Base-by-base conservation (phyloP, 129 eudicot genomes). In the Erigeron canadensis region DNA sequence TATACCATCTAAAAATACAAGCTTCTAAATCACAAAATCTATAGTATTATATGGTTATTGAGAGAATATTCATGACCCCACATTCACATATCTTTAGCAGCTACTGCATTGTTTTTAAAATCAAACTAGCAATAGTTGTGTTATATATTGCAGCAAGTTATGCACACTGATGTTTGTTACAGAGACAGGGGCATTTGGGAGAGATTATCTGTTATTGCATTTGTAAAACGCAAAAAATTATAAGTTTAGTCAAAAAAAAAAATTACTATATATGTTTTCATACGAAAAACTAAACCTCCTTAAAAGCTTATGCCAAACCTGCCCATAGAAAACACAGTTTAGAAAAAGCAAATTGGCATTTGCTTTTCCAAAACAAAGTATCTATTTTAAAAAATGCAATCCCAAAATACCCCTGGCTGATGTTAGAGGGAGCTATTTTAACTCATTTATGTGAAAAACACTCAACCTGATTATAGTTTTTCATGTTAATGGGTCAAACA, bases 1-100 rank as follows among this genome's bases (percentile, higher is more conserved):
- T 63, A 50, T 54, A 80, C 44, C 71, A 71, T 74, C 72, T 72
- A 65, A 65, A 75, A 67, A 58, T 77, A 79, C 89, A 87, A 81
- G 80, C 86, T 76, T 76, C 82, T 59, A 67, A 65, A 63, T 74
- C 67, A 40, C 17, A 77, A 63, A 66, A 72, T 70, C 65, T 68
- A 44, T 67, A 45, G 5, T 58, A 63, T 73, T 37, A 34, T 61
- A 22, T 37, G n/a, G 16, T 5, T 7, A 23, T 12, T 23, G 65
- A 67, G 16, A 71, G 56, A 71, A 16, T 53, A 53, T 71, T 12
- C 67, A 39, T 58, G 67, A 58, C 58, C 76, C 75, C 45, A 71
- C 67, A 58, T 8, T 54, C 44, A 58, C 23, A 71, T 6, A 71
- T 58, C 38, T 71, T 60, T 60, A 60, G 65, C 63, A 57, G 12